Evolutionary conservation across 352 stramenopile species (phyloP).

Genomic region (Phytophthora rubi): DNA sequence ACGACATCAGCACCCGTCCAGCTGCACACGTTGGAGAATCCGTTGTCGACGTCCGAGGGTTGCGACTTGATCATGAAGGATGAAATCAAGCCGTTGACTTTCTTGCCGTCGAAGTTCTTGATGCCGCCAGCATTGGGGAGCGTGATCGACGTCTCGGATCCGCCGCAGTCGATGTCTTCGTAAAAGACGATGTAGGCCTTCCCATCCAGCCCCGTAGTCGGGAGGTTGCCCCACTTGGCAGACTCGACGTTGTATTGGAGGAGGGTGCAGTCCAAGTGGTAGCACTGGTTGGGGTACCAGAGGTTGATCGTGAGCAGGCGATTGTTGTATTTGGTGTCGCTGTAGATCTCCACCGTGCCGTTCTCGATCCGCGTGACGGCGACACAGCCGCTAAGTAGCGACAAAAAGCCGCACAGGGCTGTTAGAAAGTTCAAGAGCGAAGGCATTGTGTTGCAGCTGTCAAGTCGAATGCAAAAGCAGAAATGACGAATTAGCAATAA

Average conservation of each 20-base stretch:
- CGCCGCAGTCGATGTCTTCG: conserved; percentile 18
- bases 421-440: neutral
- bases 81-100: conserved; percentile 25
- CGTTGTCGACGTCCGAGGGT: conserved; percentile 13
- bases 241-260: conserved; percentile 31
- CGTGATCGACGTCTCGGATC: conserved; percentile 7
- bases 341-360: conserved; percentile 26
- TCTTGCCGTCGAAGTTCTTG: conserved; percentile 18
- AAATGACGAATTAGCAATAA: neutral
- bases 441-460: neutral
- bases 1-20: conserved; percentile 28
- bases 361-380: conserved; percentile 9
- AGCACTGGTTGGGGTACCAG: conserved; percentile 30
- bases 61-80: conserved; percentile 26
- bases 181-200: conserved; percentile 38
- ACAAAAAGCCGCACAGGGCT: neutral
- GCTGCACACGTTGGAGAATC: conserved; percentile 23
- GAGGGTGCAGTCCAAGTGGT: conserved; percentile 25
- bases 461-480: neutral
- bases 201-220: conserved; percentile 17
- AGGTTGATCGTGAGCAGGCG: conserved; percentile 25
- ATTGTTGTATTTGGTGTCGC: conserved; percentile 19
- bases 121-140: conserved; percentile 30
- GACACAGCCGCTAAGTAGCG: neutral
- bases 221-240: conserved; percentile 25